phyloP scores from a whole-genome alignment of 345 rosid species.

The Firmiana major region DNA sequence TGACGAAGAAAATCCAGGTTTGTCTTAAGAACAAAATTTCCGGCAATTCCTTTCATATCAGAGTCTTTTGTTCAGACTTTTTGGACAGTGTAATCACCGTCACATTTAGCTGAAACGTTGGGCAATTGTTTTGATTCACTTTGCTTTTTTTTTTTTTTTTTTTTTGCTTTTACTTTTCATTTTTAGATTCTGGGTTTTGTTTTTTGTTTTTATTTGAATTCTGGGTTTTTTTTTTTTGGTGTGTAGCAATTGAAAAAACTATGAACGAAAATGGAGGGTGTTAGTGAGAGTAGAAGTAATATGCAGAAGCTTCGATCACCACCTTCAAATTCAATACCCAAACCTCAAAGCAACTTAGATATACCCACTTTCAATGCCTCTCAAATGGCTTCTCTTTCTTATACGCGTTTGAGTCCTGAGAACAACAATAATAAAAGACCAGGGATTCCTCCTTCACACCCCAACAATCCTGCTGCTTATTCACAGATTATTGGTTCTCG shows the following conservation, averaged over 20 bases:
- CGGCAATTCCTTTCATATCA: conserved; percentile 4
- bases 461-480: conserved; percentile 25
- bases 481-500: conserved; percentile 42
- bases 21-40: not conserved
- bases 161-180: not conserved
- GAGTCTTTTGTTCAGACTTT: not conserved
- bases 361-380: conserved; percentile 12
- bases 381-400: conserved; percentile 10
- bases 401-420: conserved; percentile 19
- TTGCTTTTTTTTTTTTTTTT: too few species aligned
- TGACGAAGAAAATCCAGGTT: not conserved
- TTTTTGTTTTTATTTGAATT: not conserved
- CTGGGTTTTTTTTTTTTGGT: not conserved
- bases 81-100: conserved; percentile 26
- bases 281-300: not conserved
- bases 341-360: conserved; percentile 9
- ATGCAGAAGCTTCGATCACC: conserved; percentile 23
- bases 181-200: not conserved
- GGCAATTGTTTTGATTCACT: conserved; percentile 4
- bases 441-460: conserved; percentile 40
- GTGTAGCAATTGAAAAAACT: not conserved
- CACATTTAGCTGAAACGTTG: conserved; percentile 8
- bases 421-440: conserved; percentile 18
- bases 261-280: conserved; percentile 19
- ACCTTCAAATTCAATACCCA: not conserved